Evolutionary conservation across 1,139 yeast genomes (phyloP).

Genomic region (Magnusiomyces paraingens): DNA sequence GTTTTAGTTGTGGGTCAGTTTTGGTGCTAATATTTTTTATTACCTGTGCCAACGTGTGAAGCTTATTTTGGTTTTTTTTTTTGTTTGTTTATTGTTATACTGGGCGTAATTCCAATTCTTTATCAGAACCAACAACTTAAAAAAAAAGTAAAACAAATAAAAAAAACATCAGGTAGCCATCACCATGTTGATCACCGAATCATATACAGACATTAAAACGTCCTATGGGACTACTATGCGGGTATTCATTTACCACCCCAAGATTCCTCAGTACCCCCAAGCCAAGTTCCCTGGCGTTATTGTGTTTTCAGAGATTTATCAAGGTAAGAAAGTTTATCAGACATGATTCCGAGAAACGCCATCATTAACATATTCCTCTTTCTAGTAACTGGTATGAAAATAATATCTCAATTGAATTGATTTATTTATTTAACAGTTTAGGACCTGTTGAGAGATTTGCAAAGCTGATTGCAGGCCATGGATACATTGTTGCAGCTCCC

Average conservation of each 20-base stretch:
- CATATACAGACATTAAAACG: constrained; percentile 58
- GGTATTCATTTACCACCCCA: constrained; percentile 60
- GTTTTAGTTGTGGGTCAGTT: too few relatives aligned
- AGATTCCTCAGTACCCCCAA: constrained; percentile 60
- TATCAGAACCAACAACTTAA: too few relatives aligned
- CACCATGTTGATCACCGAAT: constrained; percentile 61
- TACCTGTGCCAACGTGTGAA: too few relatives aligned
- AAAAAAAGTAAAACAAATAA: background rate
- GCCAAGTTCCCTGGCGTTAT: constrained; percentile 78
- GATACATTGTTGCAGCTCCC: constrained; percentile 72
- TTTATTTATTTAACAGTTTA: constrained; percentile 14
- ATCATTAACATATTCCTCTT: background rate
- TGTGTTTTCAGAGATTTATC: constrained; percentile 76
- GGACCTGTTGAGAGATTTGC: constrained; percentile 77
- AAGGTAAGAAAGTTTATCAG: constrained; percentile 37
- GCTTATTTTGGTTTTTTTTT: too few relatives aligned
- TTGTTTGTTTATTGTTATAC: too few relatives aligned
- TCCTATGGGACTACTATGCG: constrained; percentile 64
- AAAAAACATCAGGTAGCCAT: background rate
- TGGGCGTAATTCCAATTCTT: background rate
- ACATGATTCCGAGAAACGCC: background rate
- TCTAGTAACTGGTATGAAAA: constrained; percentile 19
- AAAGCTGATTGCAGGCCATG: constrained; percentile 71
- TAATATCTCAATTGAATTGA: background rate
- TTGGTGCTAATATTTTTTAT: too few relatives aligned